Evolutionary conservation across 805 yeast species (phyloP), one percentile per base, ranked within the genome.

Genomic region (Teunomyces kruisii): DNA sequence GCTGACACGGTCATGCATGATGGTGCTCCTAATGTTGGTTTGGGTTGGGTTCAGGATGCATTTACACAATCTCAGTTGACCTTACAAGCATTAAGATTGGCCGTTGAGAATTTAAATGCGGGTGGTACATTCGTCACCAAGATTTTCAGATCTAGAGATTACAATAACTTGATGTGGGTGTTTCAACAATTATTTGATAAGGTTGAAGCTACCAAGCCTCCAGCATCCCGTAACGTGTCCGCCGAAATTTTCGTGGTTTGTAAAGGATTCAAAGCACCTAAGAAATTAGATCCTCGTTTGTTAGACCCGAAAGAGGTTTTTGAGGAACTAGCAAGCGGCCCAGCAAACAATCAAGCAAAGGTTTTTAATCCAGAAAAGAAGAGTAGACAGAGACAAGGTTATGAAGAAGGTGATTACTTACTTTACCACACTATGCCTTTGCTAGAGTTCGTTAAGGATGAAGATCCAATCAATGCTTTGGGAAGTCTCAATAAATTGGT

Each of bases 11-110:
- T 94, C 14, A 72, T 94, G 61, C 99, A 94, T 69, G 99, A 94
- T 78, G 99, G 99, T 84, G 99, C 99, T 24, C 99, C 99, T 26
- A 94, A 94, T 61, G 98, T 94, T 57, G 99, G 99, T 84, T 78
- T 94, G 61, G 96, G 96, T n/a, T 94, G 99, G 99, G 94, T 88
- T 15, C 99, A 94, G 68, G 99, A 94, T 81, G 99, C 99, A 1
- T 94, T 88, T 70, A 89, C 98, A 1, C 99, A 94, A 72, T 89
- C 97, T 22, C 98, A 92, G 62, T 81, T 94, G 56, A 95, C 96
- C 26, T 74, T 94, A 54, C 96, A 91, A 72, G 96, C 98, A 27
- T 75, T 94, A 59, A 89, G 85, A 64, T 75, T 94, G 48, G 99
- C 99, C 0, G 96, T 85, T 10, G 99, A 94, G 68, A 90, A 94